Evolutionary conservation across 2,329 filamentous ascomycete species (phyloP).

Genomic region (Colletotrichum sp.): DNA sequence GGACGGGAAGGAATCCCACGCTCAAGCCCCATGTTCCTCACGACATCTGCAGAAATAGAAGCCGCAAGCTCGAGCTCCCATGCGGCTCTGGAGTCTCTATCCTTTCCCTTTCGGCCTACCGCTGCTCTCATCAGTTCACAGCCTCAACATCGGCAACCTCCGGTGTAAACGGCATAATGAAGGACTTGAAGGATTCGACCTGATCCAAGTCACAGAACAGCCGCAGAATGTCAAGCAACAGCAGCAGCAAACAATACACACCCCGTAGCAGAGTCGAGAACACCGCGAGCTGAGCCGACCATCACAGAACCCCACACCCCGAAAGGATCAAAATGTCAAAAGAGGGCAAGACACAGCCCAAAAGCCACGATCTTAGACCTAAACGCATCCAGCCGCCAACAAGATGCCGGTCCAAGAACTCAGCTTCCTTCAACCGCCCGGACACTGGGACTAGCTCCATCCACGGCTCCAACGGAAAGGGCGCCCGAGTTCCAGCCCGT

Average conservation of each 20-base stretch:
- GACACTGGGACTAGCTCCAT: background rate
- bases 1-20: background rate
- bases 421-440: background rate
- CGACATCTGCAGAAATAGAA: background rate
- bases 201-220: background rate
- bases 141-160: background rate
- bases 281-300: background rate
- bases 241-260: background rate
- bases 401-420: background rate
- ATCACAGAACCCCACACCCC: background rate
- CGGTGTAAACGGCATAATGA: background rate
- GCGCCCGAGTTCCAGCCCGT: background rate
- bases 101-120: background rate
- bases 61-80: background rate
- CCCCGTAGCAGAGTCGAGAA: background rate
- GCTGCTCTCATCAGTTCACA: background rate
- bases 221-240: background rate
- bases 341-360: background rate
- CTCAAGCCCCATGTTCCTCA: conserved; percentile 5
- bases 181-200: background rate
- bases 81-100: background rate
- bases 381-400: background rate
- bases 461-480: background rate
- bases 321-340: background rate
- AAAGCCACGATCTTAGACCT: background rate